phyloP scores from a whole-genome alignment of 2,329 filamentous ascomycete genomes.

The Colletotrichum sidae region DNA sequence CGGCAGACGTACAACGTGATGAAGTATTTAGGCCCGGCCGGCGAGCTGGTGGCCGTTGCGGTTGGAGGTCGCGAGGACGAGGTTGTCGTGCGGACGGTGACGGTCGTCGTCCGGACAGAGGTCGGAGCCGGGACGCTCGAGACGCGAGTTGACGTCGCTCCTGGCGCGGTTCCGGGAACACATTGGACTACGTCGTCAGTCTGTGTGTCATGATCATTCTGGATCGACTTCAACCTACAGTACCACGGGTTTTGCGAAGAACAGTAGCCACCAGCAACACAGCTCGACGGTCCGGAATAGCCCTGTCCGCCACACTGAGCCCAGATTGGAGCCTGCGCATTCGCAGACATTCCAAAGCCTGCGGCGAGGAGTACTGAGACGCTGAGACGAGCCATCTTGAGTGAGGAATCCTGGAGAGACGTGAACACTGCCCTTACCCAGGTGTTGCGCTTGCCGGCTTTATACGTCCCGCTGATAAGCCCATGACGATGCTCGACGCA shows the following conservation, averaged over 20 bases:
- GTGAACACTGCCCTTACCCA: background rate
- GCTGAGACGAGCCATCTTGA: constrained; percentile 26
- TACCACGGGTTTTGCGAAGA: constrained; percentile 51
- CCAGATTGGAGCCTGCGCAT: constrained; percentile 36
- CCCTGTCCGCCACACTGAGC: constrained; percentile 56
- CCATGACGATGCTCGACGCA: background rate
- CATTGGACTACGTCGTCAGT: constrained; percentile 24
- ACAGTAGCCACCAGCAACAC: constrained; percentile 55
- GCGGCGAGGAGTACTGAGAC: constrained; percentile 9
- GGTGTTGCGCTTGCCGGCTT: background rate
- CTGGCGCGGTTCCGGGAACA: constrained; percentile 27
- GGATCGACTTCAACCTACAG: constrained; percentile 55
- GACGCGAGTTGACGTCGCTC: constrained; percentile 5
- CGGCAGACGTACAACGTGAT: constrained; percentile 53
- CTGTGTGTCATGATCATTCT: background rate
- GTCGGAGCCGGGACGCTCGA: constrained; percentile 21
- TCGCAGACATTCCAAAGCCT: constrained; percentile 10
- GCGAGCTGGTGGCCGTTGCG: constrained; percentile 5
- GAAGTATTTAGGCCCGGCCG: constrained; percentile 46
- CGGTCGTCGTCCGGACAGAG: constrained; percentile 12
- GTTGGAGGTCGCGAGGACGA: constrained; percentile 9
- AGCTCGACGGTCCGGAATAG: constrained; percentile 52
- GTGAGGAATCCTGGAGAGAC: background rate
- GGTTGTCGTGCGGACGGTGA: constrained; percentile 12
- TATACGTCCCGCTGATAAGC: constrained; percentile 1